A percentile compares a stretch with the other conserved stretches of the same genome.
These are phyloP conservation scores for Aspergillus kassunensis DNA, from an alignment of 495 filamentous ascomycete genomes.

Conservation along the genomic window DNA sequence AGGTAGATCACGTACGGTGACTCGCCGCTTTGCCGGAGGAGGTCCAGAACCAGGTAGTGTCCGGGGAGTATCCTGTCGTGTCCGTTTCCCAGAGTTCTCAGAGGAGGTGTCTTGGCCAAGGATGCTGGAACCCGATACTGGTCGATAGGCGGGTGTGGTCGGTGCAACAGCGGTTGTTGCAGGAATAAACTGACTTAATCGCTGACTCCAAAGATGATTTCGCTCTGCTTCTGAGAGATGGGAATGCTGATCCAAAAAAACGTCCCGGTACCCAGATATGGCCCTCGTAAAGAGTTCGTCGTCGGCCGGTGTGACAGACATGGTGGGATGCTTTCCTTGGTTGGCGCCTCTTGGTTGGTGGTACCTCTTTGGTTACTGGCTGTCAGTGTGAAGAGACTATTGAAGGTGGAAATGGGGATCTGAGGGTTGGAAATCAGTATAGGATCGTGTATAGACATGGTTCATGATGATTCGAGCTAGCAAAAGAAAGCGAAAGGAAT, in stretches of 20 bases:
- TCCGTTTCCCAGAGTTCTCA: constrained; percentile 42
- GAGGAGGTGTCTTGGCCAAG: constrained; percentile 19
- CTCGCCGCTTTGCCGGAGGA: constrained; percentile 45
- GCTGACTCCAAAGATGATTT: constrained; percentile 42
- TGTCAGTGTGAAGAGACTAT: constrained; percentile 26
- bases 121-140: constrained; percentile 22
- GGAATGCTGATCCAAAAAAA: constrained; percentile 42
- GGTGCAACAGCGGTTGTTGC: constrained; percentile 16
- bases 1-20: constrained; percentile 47
- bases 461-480: neutral
- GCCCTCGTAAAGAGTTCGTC: constrained; percentile 44
- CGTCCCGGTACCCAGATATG: constrained; percentile 45
- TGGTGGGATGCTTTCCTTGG: constrained; percentile 22
- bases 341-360: constrained; percentile 6
- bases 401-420: constrained; percentile 3
- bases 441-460: neutral
- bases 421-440: constrained; percentile 8
- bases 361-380: too few species aligned
- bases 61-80: constrained; percentile 44
- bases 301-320: constrained; percentile 38
- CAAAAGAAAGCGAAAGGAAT: too few species aligned
- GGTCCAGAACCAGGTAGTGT: constrained; percentile 41
- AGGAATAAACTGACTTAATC: constrained; percentile 40
- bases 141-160: constrained; percentile 18
- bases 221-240: constrained; percentile 44